These are phyloP conservation scores for Cyclospora cayetanensis DNA, from an alignment of 169 alveolate genomes.

Conservation along the genomic window DNA sequence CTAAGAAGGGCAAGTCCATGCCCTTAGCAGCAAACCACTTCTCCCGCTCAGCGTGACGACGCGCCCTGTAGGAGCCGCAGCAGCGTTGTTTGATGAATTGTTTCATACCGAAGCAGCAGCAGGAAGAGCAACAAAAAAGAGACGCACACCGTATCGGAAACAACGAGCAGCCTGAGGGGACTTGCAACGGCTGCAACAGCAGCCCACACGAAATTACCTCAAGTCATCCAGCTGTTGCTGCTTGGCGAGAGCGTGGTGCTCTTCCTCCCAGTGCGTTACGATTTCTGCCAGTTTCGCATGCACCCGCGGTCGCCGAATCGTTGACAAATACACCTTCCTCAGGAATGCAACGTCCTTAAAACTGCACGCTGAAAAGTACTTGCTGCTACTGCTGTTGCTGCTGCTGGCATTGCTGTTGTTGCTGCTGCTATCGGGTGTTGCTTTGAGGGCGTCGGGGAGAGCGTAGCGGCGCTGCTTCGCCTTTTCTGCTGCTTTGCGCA, in stretches of 20 bases:
- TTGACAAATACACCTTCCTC: neutral
- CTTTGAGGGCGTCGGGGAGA: neutral
- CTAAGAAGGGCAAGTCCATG: neutral
- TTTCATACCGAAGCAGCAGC: neutral
- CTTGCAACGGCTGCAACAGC: constrained; percentile 22
- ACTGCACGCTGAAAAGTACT: neutral
- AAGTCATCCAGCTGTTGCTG: constrained; percentile 11
- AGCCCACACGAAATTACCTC: neutral
- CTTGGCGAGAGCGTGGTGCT: neutral
- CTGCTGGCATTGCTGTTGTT: neutral
- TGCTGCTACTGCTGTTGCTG: constrained; percentile 30
- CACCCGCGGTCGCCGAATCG: neutral
- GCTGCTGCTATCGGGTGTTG: neutral
- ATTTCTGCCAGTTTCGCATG: constrained; percentile 4
- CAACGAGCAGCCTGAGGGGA: neutral
- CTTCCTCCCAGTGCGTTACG: neutral
- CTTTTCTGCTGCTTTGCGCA: neutral
- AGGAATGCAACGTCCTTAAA: neutral
- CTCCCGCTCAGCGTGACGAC: neutral
- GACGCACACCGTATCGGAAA: no score
- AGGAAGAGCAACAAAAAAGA: neutral
- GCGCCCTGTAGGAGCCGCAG: neutral
- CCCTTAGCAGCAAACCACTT: constrained; percentile 28
- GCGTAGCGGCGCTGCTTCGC: neutral
- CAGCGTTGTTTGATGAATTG: neutral